A percentile compares a stretch with the other conserved stretches of the same genome.
Evolutionary conservation across 164 flowering plant genomes (phyloP).

Genomic region (Litsea cubeba): DNA sequence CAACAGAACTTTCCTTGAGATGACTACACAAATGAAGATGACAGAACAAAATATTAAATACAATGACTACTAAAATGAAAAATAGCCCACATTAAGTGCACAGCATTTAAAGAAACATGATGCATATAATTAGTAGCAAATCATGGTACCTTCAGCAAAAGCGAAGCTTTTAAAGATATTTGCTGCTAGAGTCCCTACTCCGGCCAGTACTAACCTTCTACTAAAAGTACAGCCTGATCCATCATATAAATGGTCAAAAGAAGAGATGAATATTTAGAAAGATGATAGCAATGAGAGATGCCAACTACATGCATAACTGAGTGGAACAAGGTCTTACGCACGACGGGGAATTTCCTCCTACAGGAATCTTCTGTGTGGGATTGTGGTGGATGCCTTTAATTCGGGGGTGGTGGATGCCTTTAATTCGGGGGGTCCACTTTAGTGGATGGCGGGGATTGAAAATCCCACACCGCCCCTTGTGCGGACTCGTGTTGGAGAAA

Average conservation of each 20-base stretch:
- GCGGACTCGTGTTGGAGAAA: too few species aligned
- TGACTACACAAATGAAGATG: not conserved
- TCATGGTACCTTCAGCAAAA: constrained; percentile 52
- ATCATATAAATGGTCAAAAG: not conserved
- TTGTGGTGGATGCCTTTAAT: too few species aligned
- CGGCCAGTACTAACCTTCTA: constrained; percentile 51
- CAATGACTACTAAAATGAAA: not conserved
- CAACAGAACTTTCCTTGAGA: constrained; percentile 3
- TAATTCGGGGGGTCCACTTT: too few species aligned
- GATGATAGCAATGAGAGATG: not conserved
- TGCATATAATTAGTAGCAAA: not conserved
- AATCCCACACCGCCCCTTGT: too few species aligned
- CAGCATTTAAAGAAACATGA: not conserved
- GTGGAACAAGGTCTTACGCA: not conserved
- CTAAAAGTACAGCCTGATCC: constrained; percentile 34
- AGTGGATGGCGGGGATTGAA: too few species aligned
- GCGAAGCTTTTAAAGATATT: constrained; percentile 36
- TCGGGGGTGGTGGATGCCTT: too few species aligned
- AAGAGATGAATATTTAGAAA: not conserved
- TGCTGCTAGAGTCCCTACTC: constrained; percentile 47
- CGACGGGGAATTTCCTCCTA: too few species aligned
- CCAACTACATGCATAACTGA: not conserved
- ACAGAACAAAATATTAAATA: not conserved
- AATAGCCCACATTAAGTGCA: not conserved
- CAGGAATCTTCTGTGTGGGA: too few species aligned